Evolutionary conservation across 805 yeast species (phyloP).

Genomic region (Wickerhamomyces sydowiorum): DNA sequence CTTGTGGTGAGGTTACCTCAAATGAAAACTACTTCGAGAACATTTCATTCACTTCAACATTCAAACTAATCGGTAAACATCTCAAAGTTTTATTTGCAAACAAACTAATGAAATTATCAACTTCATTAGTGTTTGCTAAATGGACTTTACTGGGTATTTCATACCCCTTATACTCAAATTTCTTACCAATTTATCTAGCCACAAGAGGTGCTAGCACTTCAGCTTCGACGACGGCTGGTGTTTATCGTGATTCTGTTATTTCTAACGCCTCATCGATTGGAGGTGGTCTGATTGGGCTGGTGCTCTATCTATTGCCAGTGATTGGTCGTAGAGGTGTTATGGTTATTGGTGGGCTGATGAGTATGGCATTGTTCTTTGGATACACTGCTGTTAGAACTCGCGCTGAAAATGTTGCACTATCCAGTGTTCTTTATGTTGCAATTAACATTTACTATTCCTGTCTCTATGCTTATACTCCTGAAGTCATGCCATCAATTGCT

Average conservation of each 20-base stretch:
- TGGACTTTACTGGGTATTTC: slow-evolving; percentile 53
- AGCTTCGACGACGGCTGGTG: slow-evolving; percentile 32
- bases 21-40: slow-evolving; percentile 21
- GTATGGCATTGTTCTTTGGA: slow-evolving; percentile 54
- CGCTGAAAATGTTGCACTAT: slow-evolving; percentile 41
- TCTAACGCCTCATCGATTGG: slow-evolving; percentile 37
- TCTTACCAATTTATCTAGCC: slow-evolving; percentile 43
- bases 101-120: slow-evolving; percentile 30
- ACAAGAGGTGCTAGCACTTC: slow-evolving; percentile 41
- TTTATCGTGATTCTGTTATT: slow-evolving; percentile 41
- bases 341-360: slow-evolving; percentile 41
- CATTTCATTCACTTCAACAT: slow-evolving; percentile 22
- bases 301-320: slow-evolving; percentile 20
- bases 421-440: slow-evolving; percentile 35
- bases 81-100: slow-evolving; percentile 38
- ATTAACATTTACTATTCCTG: slow-evolving; percentile 50
- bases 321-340: slow-evolving; percentile 56
- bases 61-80: slow-evolving; percentile 29
- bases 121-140: slow-evolving; percentile 36
- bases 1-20: slow-evolving; percentile 35
- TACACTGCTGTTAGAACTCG: slow-evolving; percentile 57
- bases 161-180: slow-evolving; percentile 46
- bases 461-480: slow-evolving; percentile 62
- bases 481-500: slow-evolving; percentile 46
- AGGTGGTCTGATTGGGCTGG: slow-evolving; percentile 49